These are phyloP conservation scores for Poterioochromonas sp. DNA, from an alignment of 352 stramenopile species.

Conservation along the genomic window DNA sequence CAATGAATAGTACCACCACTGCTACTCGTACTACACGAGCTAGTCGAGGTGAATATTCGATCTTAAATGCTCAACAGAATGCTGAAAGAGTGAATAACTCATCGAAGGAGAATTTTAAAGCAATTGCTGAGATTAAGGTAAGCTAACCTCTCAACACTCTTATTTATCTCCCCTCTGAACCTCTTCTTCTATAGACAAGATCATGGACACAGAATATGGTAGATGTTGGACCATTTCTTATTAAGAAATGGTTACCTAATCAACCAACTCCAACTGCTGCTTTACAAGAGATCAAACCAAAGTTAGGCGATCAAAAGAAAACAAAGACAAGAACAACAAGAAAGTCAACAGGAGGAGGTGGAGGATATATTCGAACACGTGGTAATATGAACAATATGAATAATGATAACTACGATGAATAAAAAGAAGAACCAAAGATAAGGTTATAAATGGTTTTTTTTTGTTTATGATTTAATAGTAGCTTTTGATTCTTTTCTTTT, in stretches of 20 bases:
- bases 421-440: no score
- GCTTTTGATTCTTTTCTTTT: no score
- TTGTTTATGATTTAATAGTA: no score
- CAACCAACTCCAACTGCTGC: not conserved
- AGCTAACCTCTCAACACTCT: not conserved
- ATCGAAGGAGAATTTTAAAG: not conserved
- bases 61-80: no score
- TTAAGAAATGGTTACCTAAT: slow-evolving; percentile 20
- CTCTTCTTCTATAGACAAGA: not conserved
- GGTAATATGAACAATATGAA: no score
- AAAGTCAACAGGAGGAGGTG: no score
- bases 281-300: not conserved
- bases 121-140: not conserved
- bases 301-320: no score
- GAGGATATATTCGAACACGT: no score
- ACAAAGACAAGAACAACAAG: no score
- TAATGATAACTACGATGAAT: no score
- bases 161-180: not conserved
- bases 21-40: slow-evolving; percentile 9
- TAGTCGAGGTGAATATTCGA: slow-evolving; percentile 23
- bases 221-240: not conserved
- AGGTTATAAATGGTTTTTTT: no score
- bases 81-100: not conserved
- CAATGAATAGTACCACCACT: not conserved
- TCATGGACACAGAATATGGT: not conserved